These are phyloP conservation scores for Tephrocybe sp. DNA, from an alignment of 768 basidiomycete species.

Conservation along the genomic window DNA sequence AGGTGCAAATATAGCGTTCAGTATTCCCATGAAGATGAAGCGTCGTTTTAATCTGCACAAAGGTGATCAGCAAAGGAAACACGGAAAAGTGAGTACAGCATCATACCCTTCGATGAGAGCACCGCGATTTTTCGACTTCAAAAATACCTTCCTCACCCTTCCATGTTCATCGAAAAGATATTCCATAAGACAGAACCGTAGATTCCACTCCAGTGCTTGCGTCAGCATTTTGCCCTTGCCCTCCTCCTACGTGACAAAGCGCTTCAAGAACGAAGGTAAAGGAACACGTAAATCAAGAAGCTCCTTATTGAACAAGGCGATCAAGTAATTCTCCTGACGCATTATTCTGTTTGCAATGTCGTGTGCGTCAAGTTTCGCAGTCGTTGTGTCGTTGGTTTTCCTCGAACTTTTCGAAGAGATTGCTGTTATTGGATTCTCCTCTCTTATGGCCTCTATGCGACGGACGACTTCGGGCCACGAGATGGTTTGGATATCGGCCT, in stretches of 20 bases:
- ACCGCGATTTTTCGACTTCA: conserved; percentile 79
- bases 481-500: conserved; percentile 98
- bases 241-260: conserved; percentile 49
- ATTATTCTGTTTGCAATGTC: conserved; percentile 98
- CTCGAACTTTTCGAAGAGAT: conserved; percentile 61
- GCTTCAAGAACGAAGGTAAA: conserved; percentile 58
- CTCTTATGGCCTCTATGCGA: conserved; percentile 84
- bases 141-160: conserved; percentile 85
- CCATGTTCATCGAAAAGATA: conserved; percentile 93
- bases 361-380: conserved; percentile 93
- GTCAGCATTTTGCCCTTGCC: conserved; percentile 83
- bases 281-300: conserved; percentile 87
- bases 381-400: conserved; percentile 59
- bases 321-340: conserved; percentile 98
- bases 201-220: conserved; percentile 94
- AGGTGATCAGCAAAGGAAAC: conserved; percentile 2
- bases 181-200: conserved; percentile 93
- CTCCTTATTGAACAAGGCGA: conserved; percentile 97
- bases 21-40: conserved; percentile 94
- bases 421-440: conserved; percentile 91
- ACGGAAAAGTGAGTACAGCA: background rate
- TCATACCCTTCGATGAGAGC: conserved; percentile 80
- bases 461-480: conserved; percentile 95
- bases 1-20: conserved; percentile 94
- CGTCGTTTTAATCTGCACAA: conserved; percentile 74